Evolutionary conservation across 2,329 filamentous ascomycete species (phyloP).

Genomic region (Sporothrix variecibatus): DNA sequence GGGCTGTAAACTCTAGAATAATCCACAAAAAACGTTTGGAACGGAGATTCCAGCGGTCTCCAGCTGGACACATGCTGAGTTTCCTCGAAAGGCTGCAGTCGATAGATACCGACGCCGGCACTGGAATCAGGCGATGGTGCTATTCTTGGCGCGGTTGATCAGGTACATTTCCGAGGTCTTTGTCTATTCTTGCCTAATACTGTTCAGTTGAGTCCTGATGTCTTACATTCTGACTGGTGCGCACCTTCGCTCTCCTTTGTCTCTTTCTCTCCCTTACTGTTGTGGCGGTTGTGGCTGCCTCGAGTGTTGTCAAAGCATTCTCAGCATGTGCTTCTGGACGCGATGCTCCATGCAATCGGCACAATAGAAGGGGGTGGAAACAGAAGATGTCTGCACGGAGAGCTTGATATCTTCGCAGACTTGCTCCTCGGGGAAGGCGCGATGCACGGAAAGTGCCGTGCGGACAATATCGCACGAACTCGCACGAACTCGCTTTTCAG

Average conservation of each 20-base stretch:
- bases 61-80: background rate
- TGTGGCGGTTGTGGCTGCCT: background rate
- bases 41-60: background rate
- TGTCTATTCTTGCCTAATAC: background rate
- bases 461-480: constrained; percentile 9
- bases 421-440: background rate
- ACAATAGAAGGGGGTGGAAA: background rate
- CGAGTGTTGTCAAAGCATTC: background rate
- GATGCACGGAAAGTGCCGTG: background rate
- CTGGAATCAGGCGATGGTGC: background rate
- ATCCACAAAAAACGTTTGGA: background rate
- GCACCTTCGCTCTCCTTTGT: background rate
- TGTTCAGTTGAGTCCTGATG: background rate
- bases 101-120: background rate
- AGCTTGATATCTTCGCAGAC: background rate
- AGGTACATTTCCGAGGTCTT: background rate
- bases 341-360: background rate
- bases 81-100: background rate
- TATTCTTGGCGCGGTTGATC: background rate
- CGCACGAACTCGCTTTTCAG: background rate
- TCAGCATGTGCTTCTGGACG: background rate
- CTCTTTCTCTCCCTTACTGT: background rate
- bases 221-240: background rate
- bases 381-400: background rate
- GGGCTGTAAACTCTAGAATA: background rate